Evolutionary conservation across 164 flowering plant species (phyloP), one percentile per base, ranked within the genome.

Genomic region (Nymphaea colorata): DNA sequence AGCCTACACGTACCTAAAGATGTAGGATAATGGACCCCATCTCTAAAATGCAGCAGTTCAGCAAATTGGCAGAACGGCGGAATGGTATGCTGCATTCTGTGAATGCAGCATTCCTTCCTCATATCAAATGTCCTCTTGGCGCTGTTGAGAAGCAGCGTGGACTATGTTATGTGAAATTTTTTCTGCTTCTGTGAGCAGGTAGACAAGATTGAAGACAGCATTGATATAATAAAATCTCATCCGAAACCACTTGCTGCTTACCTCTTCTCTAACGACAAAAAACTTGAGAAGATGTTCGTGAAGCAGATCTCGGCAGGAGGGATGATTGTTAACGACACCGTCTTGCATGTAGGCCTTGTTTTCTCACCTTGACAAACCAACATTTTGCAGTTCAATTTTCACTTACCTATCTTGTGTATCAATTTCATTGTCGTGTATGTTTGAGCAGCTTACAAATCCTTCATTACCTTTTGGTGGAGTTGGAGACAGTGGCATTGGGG

Each of bases 381-480:
- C 57, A 51, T 51, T 51, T 51, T 51, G 14, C 57, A 51, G 14
- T 8, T 15, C 57, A 51, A 15, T 51, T 47, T 47, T 47, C 55
- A 6, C 12, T 2, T 47, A 6, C 7, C 7, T 6, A 12, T 12
- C 55, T 47, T 47, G 55, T 4, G 7, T 12, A 47, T 12, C 12
- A 12, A 47, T 12, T 47, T 47, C 11, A 47, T 47, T 6, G 4
- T 47, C 12, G 12, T 47, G 55, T 6, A 47, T 61, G 64, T 2
- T 61, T 11, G 25, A 6, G 64, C 64, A 61, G 64, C 64, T 61
- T 36, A n/a, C 64, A 61, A 61, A n/a, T 61, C 41, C 64, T 6
- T 3, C 70, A 0, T 42, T 94, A 25, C 96, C 98, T 0, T 94
- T 94, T 70, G 98, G 98, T 75, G 99, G 99, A 0, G 90, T 91